Evolutionary conservation across 495 filamentous ascomycete species (phyloP).

Genomic region (Hyaloscypha hepaticicola): DNA sequence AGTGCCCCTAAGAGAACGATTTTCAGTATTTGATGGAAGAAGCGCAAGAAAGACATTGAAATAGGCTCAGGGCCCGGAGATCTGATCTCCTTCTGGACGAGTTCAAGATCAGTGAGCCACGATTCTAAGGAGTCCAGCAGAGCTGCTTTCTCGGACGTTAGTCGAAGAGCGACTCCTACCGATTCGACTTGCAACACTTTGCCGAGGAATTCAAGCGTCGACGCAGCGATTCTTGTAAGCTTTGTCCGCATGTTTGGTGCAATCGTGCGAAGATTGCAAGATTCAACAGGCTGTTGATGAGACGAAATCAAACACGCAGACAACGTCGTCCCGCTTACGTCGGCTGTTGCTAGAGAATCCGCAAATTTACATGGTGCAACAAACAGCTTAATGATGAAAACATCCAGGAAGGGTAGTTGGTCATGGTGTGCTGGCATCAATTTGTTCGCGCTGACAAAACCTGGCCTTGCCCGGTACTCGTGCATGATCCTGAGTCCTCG

Average conservation of each 20-base stretch:
- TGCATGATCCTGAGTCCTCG: slow-evolving; percentile 42
- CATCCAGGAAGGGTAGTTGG: slow-evolving; percentile 38
- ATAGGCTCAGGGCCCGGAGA: slow-evolving; percentile 33
- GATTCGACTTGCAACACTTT: slow-evolving; percentile 37
- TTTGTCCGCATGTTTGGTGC: slow-evolving; percentile 37
- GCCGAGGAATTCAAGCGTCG: slow-evolving; percentile 37
- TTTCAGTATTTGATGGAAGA: slow-evolving; percentile 39
- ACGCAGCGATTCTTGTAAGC: slow-evolving; percentile 37
- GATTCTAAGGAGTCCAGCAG: slow-evolving; percentile 36
- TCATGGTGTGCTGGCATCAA: slow-evolving; percentile 32
- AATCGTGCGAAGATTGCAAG: slow-evolving; percentile 34
- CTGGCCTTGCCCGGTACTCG: slow-evolving; percentile 34
- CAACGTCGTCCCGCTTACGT: slow-evolving; percentile 27
- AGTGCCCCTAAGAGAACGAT: slow-evolving; percentile 37
- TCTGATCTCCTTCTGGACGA: slow-evolving; percentile 30
- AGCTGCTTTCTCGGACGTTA: slow-evolving; percentile 37
- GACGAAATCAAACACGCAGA: slow-evolving; percentile 30
- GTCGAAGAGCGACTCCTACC: slow-evolving; percentile 33
- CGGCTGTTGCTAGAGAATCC: slow-evolving; percentile 32
- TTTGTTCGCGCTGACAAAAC: slow-evolving; percentile 30
- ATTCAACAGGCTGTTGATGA: slow-evolving; percentile 31
- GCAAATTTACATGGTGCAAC: slow-evolving; percentile 40
- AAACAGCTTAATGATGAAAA: slow-evolving; percentile 42
- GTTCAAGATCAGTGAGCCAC: slow-evolving; percentile 37
- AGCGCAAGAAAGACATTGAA: slow-evolving; percentile 39